phyloP scores from a whole-genome alignment of 306 rosid genomes.

The Glycine tomentella region DNA sequence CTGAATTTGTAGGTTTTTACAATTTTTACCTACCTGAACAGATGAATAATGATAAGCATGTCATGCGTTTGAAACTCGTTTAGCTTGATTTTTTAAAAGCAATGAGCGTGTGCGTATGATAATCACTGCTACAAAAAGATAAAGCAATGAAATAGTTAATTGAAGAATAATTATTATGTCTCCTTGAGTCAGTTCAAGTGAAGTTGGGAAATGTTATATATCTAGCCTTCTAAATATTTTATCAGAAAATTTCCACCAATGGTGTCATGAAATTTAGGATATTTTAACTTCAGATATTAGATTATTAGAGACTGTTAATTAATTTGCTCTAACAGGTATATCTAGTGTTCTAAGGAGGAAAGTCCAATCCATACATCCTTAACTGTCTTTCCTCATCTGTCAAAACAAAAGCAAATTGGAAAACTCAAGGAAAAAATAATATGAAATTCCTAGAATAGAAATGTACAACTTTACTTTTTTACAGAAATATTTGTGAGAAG shows the following conservation, averaged over 20 bases:
- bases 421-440: neutral
- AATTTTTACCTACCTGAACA: neutral
- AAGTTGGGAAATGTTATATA: neutral
- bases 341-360: neutral
- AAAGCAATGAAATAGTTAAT: neutral
- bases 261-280: neutral
- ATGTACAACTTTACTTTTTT: neutral
- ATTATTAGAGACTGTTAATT: neutral
- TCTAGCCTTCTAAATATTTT: neutral
- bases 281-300: neutral
- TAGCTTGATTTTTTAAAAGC: conserved; percentile 2
- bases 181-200: neutral
- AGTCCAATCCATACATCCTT: neutral
- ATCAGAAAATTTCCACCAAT: neutral
- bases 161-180: neutral
- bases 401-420: neutral
- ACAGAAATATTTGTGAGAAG: neutral
- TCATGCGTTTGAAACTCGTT: conserved; percentile 10
- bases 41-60: neutral
- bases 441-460: neutral
- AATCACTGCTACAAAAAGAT: neutral
- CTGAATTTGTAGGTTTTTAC: neutral
- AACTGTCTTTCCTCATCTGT: too few relatives aligned
- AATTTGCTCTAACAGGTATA: neutral
- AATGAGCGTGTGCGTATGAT: neutral